Base-by-base conservation (phyloP, 257 asterid species). In the Craterostigma plantagineum region DNA sequence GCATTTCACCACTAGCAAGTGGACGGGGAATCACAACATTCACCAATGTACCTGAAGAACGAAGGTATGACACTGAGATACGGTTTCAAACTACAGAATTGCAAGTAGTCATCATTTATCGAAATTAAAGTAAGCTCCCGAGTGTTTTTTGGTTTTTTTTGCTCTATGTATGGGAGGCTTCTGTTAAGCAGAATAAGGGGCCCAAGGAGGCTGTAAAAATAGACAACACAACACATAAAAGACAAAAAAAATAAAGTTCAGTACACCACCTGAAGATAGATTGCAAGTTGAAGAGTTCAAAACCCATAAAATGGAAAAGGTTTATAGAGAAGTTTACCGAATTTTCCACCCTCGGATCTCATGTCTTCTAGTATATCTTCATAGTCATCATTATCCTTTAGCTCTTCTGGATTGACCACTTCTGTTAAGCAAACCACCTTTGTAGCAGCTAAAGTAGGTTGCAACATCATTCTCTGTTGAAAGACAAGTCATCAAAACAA, bases 21-120 rank as follows among this genome's bases (percentile, higher is more conserved):
- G 91, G 93, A 15, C 93, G 81, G 7, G 93, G 93, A 37, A 80
- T 80, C 42, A 73, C 57, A 52, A 76, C 61, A 35, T 70, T 70
- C 59, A 73, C 79, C 64, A 80, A 55, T 42, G 64, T 54, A 57
- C 93, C 91, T 80, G 73, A 60, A 68, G 33, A 43, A 45, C 38
- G 23, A 37, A 15, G 14, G 15, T 48, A 49, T 42, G 46, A 44
- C 27, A 14, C 34, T n/a, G n/a, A 5, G 49, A 27, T 33, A 18
- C 11, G 4, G 17, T 17, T 10, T 35, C 33, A 36, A 36, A 11
- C 1, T 0, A 14, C 16, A 34, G 4, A 13, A 12, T 13, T 40
- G 43, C 13, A 37, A 35, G 37, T 48, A 35, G 41, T 34, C 23
- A 35, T 18, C 14, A 36, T 3, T 9, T 36, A 36, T 12, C 12